Conservation (phyloP, 106 monocot genomes). For the Allium fistulosum region DNA sequence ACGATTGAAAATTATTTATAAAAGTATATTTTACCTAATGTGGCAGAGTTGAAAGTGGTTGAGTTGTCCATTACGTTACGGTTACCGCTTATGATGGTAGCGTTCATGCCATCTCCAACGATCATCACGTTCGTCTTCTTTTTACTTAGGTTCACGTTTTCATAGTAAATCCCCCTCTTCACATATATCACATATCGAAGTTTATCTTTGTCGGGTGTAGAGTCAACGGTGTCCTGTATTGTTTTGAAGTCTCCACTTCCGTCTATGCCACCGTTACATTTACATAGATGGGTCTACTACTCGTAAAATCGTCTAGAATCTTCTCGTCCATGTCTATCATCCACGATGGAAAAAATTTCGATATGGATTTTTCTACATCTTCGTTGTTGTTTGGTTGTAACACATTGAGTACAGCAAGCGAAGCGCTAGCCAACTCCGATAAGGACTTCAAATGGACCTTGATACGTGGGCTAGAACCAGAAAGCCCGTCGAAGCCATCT, state of each 20-base stretch:
- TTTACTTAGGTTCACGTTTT: conserved; percentile 19
- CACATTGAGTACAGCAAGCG: no score
- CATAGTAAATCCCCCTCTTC: conserved; percentile 31
- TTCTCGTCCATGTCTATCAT: no score
- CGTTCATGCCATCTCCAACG: conserved; percentile 23
- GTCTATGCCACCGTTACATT: conserved; percentile 21
- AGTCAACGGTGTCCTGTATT: conserved; percentile 22
- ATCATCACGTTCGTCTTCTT: conserved; percentile 28
- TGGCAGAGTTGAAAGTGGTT: conserved; percentile 30
- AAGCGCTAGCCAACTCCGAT: no score
- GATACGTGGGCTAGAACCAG: no score
- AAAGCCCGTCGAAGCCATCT: not conserved
- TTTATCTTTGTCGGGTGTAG: conserved; percentile 8
- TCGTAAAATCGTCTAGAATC: no score
- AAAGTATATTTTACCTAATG: conserved; percentile 9
- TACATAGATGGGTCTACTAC: not conserved
- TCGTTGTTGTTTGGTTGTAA: no score
- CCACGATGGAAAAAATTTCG: no score
- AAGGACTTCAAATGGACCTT: no score
- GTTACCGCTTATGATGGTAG: conserved; percentile 26
- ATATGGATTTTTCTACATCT: no score
- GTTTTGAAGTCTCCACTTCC: conserved; percentile 24
- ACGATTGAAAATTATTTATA: not conserved
- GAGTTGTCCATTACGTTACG: conserved; percentile 18
- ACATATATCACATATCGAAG: conserved; percentile 25